Base-by-base conservation (phyloP, 148 eudicot species). In the Vaccinium darrowii region DNA sequence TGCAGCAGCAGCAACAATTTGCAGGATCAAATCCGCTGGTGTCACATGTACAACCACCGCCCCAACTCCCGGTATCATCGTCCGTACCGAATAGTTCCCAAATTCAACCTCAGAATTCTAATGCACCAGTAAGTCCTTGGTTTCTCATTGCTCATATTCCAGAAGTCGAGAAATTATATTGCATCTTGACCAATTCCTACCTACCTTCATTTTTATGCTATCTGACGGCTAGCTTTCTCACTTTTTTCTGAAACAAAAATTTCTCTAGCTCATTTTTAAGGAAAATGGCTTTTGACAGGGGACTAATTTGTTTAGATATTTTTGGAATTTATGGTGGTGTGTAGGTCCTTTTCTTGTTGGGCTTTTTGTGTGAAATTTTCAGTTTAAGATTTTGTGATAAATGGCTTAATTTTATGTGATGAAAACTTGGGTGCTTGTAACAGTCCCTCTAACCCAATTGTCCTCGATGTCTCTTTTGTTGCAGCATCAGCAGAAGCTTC, bases 401-500 rank as follows among this genome's bases (percentile, higher is more conserved):
- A 25, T 67, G 71, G 73, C 73, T 23, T 39, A 69, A 69, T 14
- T 69, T 53, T 69, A 11, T 69, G 18, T 69, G 74, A 30, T 69
- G 18, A 69, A 27, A 69, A 27, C 8, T 12, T 30, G 12, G 30
- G 74, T 69, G 74, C 43, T 27, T 73, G 92, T 88, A 53, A 79
- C 93, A 30, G 53, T 86, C 54, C 88, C 92, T 82, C 57, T 85
- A 67, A 83, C 92, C 14, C 82, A 91, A 5, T 84, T 94, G 78
- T 90, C 97, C 52, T 86, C 93, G 18, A 13, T 91, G 86, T 84
- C 87, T 78, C 86, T 94, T 51, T 85, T 81, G 83, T 80, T 89
- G 27, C 92, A 90, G 84, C 92, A 89, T 84, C 96, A 89, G 83
- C 93, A 89, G 88, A 96, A 96, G 83, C 93, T 86, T 82, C 91